Conservation (phyloP, 305 asterid species). For the Caryopteris hybrid region DNA sequence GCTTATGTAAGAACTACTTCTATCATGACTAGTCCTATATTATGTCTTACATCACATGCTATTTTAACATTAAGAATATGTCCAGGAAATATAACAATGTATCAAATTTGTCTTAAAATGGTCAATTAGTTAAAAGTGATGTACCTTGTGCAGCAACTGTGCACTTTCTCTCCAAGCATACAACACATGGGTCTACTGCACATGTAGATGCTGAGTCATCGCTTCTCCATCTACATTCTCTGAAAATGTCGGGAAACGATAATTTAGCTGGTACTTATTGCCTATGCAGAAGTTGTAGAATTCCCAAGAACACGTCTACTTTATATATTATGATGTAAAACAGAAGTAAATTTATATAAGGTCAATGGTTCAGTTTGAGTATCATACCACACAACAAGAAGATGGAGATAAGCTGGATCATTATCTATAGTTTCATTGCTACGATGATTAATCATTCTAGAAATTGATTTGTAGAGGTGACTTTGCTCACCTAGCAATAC, state of each 20-base stretch:
- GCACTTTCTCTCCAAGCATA: slow-evolving; percentile 86
- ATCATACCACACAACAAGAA: neutral
- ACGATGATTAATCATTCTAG: neutral
- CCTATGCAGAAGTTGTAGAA: neutral
- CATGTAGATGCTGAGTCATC: slow-evolving; percentile 35
- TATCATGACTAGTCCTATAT: no score
- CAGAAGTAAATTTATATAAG: neutral
- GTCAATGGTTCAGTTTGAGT: neutral
- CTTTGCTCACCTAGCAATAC: slow-evolving; percentile 68
- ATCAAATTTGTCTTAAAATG: neutral
- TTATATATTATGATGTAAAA: neutral
- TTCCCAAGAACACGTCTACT: neutral
- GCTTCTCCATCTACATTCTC: slow-evolving; percentile 84
- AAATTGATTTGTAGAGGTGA: neutral
- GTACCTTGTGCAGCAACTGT: slow-evolving; percentile 87
- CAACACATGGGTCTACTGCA: slow-evolving; percentile 71
- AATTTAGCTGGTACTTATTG: neutral
- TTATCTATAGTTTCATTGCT: neutral
- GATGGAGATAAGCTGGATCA: neutral
- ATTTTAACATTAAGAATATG: neutral
- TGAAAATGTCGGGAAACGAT: slow-evolving; percentile 20
- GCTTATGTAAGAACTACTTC: neutral
- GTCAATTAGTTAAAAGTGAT: neutral
- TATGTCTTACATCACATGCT: neutral
- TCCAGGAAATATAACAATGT: neutral